Percentiles rank a stretch among this genome's conserved stretches.
phyloP scores from a whole-genome alignment of 257 asterid genomes.

The Schizonepeta tenuifolia region DNA sequence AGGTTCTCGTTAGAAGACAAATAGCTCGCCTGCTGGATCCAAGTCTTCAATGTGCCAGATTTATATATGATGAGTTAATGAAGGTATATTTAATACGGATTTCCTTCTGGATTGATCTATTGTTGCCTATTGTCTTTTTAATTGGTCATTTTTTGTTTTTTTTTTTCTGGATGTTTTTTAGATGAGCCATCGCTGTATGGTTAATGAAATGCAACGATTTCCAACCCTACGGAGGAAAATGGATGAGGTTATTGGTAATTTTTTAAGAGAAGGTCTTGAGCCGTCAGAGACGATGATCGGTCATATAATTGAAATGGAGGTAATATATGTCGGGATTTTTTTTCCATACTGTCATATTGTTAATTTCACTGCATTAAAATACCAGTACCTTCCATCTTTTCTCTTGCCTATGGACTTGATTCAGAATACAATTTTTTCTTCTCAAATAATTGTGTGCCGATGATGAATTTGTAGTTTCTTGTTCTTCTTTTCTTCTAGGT shows the following conservation, averaged over 20 bases:
- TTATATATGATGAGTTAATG: constrained; percentile 89
- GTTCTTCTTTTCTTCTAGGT: no score
- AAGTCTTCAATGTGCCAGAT: constrained; percentile 96
- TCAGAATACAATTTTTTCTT: no score
- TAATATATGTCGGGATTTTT: constrained; percentile 28
- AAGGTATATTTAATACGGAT: constrained; percentile 51
- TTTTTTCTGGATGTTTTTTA: constrained; percentile 34
- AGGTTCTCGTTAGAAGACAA: constrained; percentile 92
- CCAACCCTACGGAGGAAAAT: constrained; percentile 82
- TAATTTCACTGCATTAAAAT: not conserved
- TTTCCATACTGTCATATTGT: not conserved
- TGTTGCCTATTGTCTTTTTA: constrained; percentile 7
- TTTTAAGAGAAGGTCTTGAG: constrained; percentile 90
- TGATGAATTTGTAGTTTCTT: no score
- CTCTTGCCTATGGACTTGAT: no score
- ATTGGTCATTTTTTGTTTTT: constrained; percentile 17
- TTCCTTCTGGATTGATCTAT: constrained; percentile 12
- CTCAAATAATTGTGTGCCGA: no score
- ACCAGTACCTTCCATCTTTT: no score
- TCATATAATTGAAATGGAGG: constrained; percentile 97
- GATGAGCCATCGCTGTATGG: constrained; percentile 97
- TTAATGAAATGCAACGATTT: constrained; percentile 89
- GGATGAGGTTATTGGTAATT: constrained; percentile 88
- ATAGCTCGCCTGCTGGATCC: constrained; percentile 94
- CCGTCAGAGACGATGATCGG: constrained; percentile 96